Conservation (phyloP, 2,329 filamentous ascomycete genomes). For the Mollisiaceae sp. region DNA sequence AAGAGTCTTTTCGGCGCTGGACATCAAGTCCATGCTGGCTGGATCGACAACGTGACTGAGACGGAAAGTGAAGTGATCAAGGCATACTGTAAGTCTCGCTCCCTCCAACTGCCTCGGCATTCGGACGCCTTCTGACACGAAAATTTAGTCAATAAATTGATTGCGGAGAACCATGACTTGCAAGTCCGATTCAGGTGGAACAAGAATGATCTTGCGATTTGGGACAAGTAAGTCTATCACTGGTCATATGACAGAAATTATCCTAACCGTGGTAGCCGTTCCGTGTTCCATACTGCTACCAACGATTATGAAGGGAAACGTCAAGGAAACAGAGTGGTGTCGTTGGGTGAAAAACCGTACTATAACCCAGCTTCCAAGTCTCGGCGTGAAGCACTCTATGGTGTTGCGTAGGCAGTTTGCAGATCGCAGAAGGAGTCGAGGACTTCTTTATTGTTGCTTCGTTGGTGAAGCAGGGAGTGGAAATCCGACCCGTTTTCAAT, state of each 20-base stretch:
- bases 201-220: conserved; percentile 63
- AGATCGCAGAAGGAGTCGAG: background rate
- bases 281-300: conserved; percentile 57
- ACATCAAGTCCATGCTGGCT: conserved; percentile 48
- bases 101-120: background rate
- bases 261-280: conserved; percentile 42
- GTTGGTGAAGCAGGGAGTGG: no score
- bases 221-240: conserved; percentile 59
- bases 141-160: conserved; percentile 46
- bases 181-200: conserved; percentile 61
- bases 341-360: conserved; percentile 54
- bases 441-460: no score
- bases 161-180: conserved; percentile 60
- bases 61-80: conserved; percentile 55
- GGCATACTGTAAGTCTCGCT: conserved; percentile 24
- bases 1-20: conserved; percentile 48
- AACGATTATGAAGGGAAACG: conserved; percentile 60
- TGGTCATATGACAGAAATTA: background rate
- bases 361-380: conserved; percentile 51
- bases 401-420: background rate
- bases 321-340: conserved; percentile 52
- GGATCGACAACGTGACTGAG: conserved; percentile 58
- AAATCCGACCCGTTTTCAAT: no score
- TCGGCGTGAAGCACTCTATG: conserved; percentile 46
- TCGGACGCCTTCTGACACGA: background rate